phyloP scores from a whole-genome alignment of 176 grass and related monocot genomes.

The Microstegium vimineum region DNA sequence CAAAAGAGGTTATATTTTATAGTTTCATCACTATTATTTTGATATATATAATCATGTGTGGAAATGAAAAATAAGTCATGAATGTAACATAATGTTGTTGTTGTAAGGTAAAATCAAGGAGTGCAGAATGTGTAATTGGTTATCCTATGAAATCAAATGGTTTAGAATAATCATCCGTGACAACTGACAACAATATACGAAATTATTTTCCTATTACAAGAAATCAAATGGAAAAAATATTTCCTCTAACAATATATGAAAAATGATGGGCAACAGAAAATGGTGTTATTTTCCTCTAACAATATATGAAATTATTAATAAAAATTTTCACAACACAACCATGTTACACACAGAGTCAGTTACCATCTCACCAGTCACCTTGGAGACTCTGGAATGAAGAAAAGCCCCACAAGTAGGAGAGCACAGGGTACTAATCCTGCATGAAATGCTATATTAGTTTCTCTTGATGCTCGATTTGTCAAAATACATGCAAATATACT shows the following conservation, averaged over 20 bases:
- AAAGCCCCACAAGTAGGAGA: conserved; percentile 54
- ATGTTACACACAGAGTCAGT: neutral
- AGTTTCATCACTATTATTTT: neutral
- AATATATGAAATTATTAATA: neutral
- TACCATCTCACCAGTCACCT: conserved; percentile 64
- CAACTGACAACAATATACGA: neutral
- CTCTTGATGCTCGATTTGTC: neutral
- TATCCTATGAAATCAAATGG: neutral
- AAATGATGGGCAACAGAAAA: neutral
- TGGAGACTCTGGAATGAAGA: conserved; percentile 78
- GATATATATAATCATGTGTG: neutral
- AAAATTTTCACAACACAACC: neutral
- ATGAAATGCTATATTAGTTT: conserved; percentile 22
- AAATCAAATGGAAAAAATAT: neutral
- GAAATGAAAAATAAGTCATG: neutral
- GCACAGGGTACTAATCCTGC: conserved; percentile 66
- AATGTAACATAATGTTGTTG: neutral
- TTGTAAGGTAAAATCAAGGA: neutral
- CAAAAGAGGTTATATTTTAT: conserved; percentile 6
- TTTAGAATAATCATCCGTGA: neutral
- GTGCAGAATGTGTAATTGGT: neutral
- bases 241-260: neutral
- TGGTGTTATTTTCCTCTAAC: neutral
- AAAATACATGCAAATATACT: neutral
- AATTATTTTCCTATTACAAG: neutral